phyloP scores from a whole-genome alignment of 345 rosid species.

The Linum usitatissimum region DNA sequence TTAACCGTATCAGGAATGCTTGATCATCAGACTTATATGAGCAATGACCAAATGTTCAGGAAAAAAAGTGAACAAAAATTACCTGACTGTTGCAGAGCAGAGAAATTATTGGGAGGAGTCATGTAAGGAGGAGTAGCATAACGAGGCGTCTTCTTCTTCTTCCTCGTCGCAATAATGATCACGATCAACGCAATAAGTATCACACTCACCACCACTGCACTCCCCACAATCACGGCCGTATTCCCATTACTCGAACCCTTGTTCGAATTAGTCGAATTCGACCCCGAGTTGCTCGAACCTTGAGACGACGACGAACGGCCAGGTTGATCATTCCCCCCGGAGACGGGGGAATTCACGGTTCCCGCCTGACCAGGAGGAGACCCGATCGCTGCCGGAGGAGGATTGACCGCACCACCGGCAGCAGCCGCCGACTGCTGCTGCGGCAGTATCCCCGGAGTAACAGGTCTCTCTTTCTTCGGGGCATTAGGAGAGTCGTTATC shows the following conservation, averaged over 20 bases:
- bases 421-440: not conserved
- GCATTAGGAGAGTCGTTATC: not conserved
- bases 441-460: not conserved
- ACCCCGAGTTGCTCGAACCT: not conserved
- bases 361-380: constrained; percentile 17
- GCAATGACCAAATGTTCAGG: no score
- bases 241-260: constrained; percentile 4
- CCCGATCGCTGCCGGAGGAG: constrained; percentile 16
- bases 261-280: not conserved
- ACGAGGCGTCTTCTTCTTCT: constrained; percentile 34
- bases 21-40: no score
- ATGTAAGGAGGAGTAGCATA: constrained; percentile 26
- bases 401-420: not conserved
- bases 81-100: constrained; percentile 40
- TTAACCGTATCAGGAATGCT: no score
- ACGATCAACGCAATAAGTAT: constrained; percentile 45
- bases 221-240: constrained; percentile 16
- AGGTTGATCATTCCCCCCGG: constrained; percentile 3
- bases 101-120: constrained; percentile 36
- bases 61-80: not conserved
- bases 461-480: not conserved
- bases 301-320: not conserved
- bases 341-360: not conserved
- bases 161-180: constrained; percentile 27
- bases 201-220: constrained; percentile 35